These are phyloP conservation scores for Lobosporangium transversale DNA, from an alignment of 192 early-diverging fungal genomes.

Conservation along the genomic window DNA sequence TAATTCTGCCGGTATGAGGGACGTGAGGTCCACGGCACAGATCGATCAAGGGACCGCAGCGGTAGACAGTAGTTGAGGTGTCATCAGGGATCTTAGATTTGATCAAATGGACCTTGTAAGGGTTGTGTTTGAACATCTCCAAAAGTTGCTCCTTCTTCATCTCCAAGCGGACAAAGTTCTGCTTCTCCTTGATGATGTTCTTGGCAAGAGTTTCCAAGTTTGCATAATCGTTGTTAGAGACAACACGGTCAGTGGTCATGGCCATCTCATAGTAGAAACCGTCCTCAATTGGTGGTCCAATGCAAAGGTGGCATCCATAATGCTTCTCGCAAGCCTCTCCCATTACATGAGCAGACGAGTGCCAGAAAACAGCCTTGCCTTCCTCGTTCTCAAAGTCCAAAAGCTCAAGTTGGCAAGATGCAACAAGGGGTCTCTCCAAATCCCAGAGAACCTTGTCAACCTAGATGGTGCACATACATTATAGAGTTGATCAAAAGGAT, in stretches of 20 bases:
- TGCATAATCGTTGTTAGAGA: conserved; percentile 86
- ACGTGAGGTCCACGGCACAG: conserved; percentile 96
- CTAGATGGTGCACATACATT: too few species aligned
- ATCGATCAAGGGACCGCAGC: conserved; percentile 98
- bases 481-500: too few species aligned
- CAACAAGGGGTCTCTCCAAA: conserved; percentile 87
- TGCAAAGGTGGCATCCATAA: conserved; percentile 97
- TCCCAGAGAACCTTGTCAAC: conserved; percentile 91
- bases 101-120: conserved; percentile 97
- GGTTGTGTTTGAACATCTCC: conserved; percentile 99
- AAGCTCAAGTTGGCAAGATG: conserved; percentile 82
- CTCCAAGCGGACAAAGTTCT: conserved; percentile 91
- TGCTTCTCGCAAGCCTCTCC: conserved; percentile 98
- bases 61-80: conserved; percentile 96
- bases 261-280: conserved; percentile 98
- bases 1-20: conserved; percentile 93
- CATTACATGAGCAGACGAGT: conserved; percentile 96
- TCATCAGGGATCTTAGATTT: conserved; percentile 90
- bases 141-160: conserved; percentile 90
- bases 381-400: conserved; percentile 95
- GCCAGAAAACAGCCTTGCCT: conserved; percentile 97
- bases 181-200: conserved; percentile 93
- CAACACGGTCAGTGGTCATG: conserved; percentile 74
- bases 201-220: conserved; percentile 88
- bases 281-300: conserved; percentile 94